Conservation (phyloP, 768 basidiomycete genomes). For the Sutorius australiensis region DNA sequence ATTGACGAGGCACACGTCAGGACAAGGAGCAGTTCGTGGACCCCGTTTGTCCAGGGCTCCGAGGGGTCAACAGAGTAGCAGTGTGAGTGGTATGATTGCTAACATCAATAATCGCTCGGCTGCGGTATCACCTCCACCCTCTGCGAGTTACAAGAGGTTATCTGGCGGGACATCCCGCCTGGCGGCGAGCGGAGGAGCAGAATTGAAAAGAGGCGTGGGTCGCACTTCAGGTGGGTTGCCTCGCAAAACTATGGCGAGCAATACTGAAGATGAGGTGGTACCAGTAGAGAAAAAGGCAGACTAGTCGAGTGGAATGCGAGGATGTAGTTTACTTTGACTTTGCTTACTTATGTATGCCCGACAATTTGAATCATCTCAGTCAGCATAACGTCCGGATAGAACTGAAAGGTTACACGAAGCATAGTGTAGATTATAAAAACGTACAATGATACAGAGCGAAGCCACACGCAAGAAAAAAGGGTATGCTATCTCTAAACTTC, state of each 20-base stretch:
- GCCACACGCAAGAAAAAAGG: slow-evolving; percentile 2
- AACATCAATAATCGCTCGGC: slow-evolving; percentile 49
- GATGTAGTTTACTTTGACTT: background rate
- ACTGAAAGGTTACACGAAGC: slow-evolving; percentile 18
- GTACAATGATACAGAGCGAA: slow-evolving; percentile 25
- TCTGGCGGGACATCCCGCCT: slow-evolving; percentile 35
- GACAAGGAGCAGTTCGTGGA: slow-evolving; percentile 41
- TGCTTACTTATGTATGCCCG: background rate
- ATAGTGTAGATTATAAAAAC: slow-evolving; percentile 30
- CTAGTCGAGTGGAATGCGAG: background rate
- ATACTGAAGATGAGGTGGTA: slow-evolving; percentile 74
- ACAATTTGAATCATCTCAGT: background rate
- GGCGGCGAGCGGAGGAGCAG: slow-evolving; percentile 5
- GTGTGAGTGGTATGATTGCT: slow-evolving; percentile 53
- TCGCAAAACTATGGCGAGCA: slow-evolving; percentile 77
- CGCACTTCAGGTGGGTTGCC: slow-evolving; percentile 49
- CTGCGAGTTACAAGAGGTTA: slow-evolving; percentile 42
- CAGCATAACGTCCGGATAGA: background rate
- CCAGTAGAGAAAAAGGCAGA: slow-evolving; percentile 12
- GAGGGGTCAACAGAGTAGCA: slow-evolving; percentile 38
- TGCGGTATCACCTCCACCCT: slow-evolving; percentile 37
- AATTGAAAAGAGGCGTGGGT: slow-evolving; percentile 41
- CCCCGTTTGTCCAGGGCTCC: slow-evolving; percentile 49
- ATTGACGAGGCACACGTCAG: slow-evolving; percentile 48
- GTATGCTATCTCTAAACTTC: slow-evolving; percentile 38